Percentiles rank a stretch among this genome's conserved stretches.
Evolutionary conservation across 768 basidiomycete genomes (phyloP).

Genomic region (Serendipita sp.): DNA sequence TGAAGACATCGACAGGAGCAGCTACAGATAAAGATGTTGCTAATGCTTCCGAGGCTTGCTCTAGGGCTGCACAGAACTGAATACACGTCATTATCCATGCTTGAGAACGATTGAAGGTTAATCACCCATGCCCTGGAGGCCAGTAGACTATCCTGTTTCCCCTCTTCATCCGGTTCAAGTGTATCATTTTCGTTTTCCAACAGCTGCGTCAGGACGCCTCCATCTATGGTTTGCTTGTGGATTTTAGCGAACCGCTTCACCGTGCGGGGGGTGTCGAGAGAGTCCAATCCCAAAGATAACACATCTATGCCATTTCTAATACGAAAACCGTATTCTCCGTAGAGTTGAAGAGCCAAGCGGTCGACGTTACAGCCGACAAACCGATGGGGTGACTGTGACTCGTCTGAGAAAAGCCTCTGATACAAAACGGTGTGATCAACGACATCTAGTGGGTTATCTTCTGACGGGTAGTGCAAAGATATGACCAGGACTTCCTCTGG

Average conservation of each 20-base stretch:
- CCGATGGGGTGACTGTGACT: background rate
- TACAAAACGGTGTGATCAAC: background rate
- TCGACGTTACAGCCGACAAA: constrained; percentile 1
- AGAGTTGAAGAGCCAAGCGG: background rate
- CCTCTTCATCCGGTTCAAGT: background rate
- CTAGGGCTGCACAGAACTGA: background rate
- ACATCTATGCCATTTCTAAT: background rate
- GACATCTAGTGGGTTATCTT: background rate
- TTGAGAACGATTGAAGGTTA: background rate
- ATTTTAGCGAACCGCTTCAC: background rate
- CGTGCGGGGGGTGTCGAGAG: background rate
- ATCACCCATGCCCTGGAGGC: background rate
- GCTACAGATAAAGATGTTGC: background rate
- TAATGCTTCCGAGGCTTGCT: background rate
- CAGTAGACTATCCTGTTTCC: background rate
- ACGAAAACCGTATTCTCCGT: background rate
- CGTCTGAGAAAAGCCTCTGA: background rate
- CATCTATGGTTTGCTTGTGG: background rate
- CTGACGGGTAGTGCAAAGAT: background rate
- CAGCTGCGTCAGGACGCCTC: background rate
- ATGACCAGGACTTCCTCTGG: background rate
- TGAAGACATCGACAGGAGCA: background rate
- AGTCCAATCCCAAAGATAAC: background rate
- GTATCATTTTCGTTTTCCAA: background rate
- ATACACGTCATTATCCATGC: too few relatives aligned